A percentile compares a stretch with the other conserved stretches of the same genome.
Conservation (phyloP, 1,284 basidiomycete species). For the Tylopilus sp. region DNA sequence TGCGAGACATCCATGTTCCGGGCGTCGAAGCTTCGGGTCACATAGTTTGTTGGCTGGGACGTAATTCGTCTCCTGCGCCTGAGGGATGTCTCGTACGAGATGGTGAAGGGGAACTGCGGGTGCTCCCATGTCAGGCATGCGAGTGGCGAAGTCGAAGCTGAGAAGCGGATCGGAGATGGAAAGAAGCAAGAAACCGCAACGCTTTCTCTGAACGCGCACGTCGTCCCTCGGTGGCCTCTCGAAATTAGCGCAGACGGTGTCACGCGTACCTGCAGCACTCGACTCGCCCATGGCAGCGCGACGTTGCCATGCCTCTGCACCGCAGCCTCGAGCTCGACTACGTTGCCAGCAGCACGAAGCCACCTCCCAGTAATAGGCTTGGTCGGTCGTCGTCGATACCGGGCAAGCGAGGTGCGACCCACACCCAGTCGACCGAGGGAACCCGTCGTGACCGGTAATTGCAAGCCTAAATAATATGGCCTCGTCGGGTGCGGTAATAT, state of each 20-base stretch:
- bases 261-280: too few relatives aligned
- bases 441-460: conserved; percentile 8
- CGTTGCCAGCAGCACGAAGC: conserved; percentile 16
- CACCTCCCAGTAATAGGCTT: conserved; percentile 11
- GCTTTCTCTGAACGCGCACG: conserved; percentile 10
- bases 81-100: too few relatives aligned
- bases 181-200: conserved; percentile 11
- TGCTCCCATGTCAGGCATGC: conserved; percentile 17
- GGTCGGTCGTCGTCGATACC: not conserved
- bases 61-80: too few relatives aligned
- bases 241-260: not conserved
- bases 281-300: too few relatives aligned
- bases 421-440: not conserved
- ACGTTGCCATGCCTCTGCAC: not conserved
- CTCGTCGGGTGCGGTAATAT: conserved; percentile 18
- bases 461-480: conserved; percentile 19
- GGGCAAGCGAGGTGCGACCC: not conserved
- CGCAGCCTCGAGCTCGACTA: too few relatives aligned
- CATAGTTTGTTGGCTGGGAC: conserved; percentile 9
- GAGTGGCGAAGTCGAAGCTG: conserved; percentile 16
- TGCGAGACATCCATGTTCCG: conserved; percentile 13
- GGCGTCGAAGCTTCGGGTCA: conserved; percentile 13
- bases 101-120: conserved; percentile 5
- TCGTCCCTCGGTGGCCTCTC: conserved; percentile 5
- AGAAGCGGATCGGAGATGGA: conserved; percentile 29